Evolutionary conservation across 495 filamentous ascomycete genomes (phyloP).

Genomic region (Penicillium cataractarum): DNA sequence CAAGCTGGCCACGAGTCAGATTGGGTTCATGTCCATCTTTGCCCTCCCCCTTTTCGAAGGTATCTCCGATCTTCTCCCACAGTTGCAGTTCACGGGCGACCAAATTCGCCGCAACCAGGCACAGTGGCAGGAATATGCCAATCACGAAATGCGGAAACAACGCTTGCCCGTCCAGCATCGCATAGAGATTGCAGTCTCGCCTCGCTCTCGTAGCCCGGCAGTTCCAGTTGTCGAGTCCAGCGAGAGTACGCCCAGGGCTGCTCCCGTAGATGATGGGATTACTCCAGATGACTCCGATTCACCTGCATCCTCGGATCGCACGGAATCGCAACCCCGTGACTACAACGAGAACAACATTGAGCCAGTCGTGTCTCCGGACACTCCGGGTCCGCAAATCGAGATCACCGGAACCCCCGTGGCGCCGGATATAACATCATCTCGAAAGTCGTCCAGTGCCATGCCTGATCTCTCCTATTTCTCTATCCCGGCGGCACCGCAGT

Average conservation of each 20-base stretch:
- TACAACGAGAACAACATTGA: slow-evolving; percentile 45
- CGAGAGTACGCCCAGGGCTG: slow-evolving; percentile 8
- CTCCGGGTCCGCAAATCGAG: slow-evolving; percentile 46
- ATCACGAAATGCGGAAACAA: slow-evolving; percentile 47
- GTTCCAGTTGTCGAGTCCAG: not conserved
- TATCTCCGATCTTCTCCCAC: slow-evolving; percentile 80
- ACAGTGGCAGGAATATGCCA: slow-evolving; percentile 71
- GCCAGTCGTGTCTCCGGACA: slow-evolving; percentile 45
- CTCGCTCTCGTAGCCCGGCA: slow-evolving; percentile 44
- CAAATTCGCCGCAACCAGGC: slow-evolving; percentile 76
- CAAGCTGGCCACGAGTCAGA: slow-evolving; percentile 84
- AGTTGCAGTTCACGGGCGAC: slow-evolving; percentile 77
- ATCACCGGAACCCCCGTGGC: slow-evolving; percentile 36
- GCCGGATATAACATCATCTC: slow-evolving; percentile 33
- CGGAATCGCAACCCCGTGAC: slow-evolving; percentile 19
- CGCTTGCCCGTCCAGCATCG: slow-evolving; percentile 28
- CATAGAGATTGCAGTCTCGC: slow-evolving; percentile 36
- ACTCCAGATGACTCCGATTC: slow-evolving; percentile 25
- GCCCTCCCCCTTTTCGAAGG: slow-evolving; percentile 88
- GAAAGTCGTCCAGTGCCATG: slow-evolving; percentile 44
- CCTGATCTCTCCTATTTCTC: slow-evolving; percentile 38
- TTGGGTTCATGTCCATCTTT: slow-evolving; percentile 95
- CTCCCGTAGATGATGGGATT: not conserved
- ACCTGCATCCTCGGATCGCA: slow-evolving; percentile 25
- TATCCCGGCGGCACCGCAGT: slow-evolving; percentile 27